These are phyloP conservation scores for Ceratopteris richardii DNA, from an alignment of 75 land plant genomes.

Conservation along the genomic window DNA sequence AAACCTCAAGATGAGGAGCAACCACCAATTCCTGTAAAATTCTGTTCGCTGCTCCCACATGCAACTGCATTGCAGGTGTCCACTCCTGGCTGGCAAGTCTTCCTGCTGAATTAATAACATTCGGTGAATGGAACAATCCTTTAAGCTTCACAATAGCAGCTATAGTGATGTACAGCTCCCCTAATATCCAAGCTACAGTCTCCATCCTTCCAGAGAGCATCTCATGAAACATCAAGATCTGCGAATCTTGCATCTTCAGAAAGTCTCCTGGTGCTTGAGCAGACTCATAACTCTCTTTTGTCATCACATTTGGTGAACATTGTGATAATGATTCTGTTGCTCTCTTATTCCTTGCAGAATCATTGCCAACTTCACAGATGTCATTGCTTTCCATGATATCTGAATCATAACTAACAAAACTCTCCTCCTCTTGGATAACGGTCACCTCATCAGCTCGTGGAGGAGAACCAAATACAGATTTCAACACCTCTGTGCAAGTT, in stretches of 20 bases:
- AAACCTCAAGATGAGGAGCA: not conserved
- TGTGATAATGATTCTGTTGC: no score
- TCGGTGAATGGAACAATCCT: slow-evolving; percentile 27
- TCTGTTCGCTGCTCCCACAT: slow-evolving; percentile 12
- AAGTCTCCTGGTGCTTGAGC: not conserved
- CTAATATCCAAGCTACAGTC: slow-evolving; percentile 13
- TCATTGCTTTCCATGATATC: no score
- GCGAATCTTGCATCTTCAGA: not conserved
- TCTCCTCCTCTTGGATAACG: no score
- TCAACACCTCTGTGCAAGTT: no score
- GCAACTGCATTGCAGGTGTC: slow-evolving; percentile 12
- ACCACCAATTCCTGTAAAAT: slow-evolving; percentile 13
- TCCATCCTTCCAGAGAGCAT: not conserved
- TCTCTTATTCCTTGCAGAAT: no score
- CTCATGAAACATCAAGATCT: not conserved
- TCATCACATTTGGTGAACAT: not conserved
- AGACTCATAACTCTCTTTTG: not conserved
- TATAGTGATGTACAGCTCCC: slow-evolving; percentile 26
- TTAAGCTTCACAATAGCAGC: slow-evolving; percentile 24
- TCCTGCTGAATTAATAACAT: slow-evolving; percentile 1
- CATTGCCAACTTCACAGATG: no score
- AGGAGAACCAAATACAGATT: no score
- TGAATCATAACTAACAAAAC: no score
- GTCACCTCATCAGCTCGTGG: no score
- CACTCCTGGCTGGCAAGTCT: not conserved